Evolutionary conservation across 1,284 basidiomycete species (phyloP), one percentile per base, ranked within the genome.

Genomic region (Ganoderma boninense): DNA sequence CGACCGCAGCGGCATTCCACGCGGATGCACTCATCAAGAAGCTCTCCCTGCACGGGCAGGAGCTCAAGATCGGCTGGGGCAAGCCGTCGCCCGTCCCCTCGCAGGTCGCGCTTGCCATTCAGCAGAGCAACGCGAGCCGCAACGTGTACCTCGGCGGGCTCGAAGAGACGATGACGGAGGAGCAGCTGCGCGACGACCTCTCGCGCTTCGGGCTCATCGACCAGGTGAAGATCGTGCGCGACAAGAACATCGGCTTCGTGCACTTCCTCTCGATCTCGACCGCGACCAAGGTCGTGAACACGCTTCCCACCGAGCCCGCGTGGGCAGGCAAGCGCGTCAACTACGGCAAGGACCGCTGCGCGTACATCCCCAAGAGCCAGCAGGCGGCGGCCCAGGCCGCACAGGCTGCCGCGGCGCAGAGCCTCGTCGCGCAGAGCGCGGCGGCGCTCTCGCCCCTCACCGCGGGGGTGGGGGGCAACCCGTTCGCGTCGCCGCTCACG

Each of bases 161-260:
- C 49, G 95, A 97, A 66, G 95, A 97, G 81, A 86, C 85, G 61
- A 90, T 92, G 83, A 97, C 95, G 0, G 97, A 98, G 84, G 94
- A 97, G 83, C 90, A 91, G 80, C 84, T 98, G 57, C 84, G 96
- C 40, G 95, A 97, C 73, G 96, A 97, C 79, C 85, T 95, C 65
- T 91, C 89, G 77, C 87, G 93, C 54, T 98, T 97, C 78, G 97
- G 97, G n/a, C 86, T 97, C 57, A 98, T 98, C 79, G 97, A 98
- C 82, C 97, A 98, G 81, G 96, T 98, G 80, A 98, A 98, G 88
- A 97, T 98, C 78, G 97, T 98, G 54, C 86, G 96, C 71, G 97
- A 98, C 86, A 98, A 98, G 88, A 97, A 97, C 79, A 98, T 98
- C 74, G 97, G 96, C 8, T 98, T 98, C 80, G 95, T 98, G 52